Evolutionary conservation across 352 stramenopile genomes (phyloP).

Genomic region (Aphanomyces cochlioides): DNA sequence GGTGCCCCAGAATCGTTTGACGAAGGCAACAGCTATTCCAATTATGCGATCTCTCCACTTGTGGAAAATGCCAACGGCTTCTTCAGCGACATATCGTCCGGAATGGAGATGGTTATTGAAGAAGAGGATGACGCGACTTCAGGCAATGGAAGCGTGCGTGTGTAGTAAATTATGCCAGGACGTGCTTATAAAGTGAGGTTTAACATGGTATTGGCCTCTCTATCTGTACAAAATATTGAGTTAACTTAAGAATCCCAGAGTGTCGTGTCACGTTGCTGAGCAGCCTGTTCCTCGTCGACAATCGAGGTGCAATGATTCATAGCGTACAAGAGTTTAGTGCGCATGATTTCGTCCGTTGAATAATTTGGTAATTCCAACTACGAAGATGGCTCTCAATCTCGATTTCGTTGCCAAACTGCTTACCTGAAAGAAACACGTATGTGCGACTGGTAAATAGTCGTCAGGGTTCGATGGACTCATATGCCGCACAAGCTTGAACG

Average conservation of each 20-base stretch:
- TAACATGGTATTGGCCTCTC: no score
- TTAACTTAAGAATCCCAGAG: conserved; percentile 31
- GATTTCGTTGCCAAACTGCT: not conserved
- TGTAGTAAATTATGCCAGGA: no score
- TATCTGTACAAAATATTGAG: no score
- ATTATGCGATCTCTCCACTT: conserved; percentile 8
- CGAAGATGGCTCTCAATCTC: not conserved
- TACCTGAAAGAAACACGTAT: conserved; percentile 31
- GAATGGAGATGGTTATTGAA: conserved; percentile 18
- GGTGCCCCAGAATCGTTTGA: conserved; percentile 6
- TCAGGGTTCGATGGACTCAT: conserved; percentile 27
- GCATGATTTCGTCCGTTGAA: conserved; percentile 27
- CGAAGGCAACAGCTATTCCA: conserved; percentile 12
- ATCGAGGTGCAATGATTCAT: conserved; percentile 31
- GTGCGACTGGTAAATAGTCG: conserved; percentile 25
- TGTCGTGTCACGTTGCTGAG: conserved; percentile 25
- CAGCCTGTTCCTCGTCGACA: conserved; percentile 28
- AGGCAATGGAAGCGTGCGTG: no score
- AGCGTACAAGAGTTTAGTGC: conserved; percentile 22
- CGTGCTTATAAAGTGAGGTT: no score
- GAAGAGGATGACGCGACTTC: not conserved
- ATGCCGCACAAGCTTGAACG: conserved; percentile 29
- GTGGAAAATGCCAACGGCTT: not conserved
- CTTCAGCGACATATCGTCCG: not conserved
- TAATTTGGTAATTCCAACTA: conserved; percentile 31